Percentiles rank a stretch among this genome's conserved stretches.
Conservation (phyloP, 2,329 filamentous ascomycete species). For the Alternaria brassicae region DNA sequence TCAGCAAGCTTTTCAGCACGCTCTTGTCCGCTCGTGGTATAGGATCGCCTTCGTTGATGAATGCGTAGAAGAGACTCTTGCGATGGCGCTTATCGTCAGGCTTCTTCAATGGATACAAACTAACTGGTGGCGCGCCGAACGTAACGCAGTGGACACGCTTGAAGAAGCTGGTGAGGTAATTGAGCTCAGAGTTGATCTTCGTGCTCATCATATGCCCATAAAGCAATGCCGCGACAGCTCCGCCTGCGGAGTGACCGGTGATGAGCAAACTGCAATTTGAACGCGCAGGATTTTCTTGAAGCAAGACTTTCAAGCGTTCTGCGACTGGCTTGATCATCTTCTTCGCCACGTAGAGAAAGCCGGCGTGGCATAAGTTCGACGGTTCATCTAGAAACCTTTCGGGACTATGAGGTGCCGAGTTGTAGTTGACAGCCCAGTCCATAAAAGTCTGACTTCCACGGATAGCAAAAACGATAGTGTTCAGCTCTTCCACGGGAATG, state of each 20-base stretch:
- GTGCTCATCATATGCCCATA: constrained; percentile 81
- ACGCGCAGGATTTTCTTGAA: constrained; percentile 74
- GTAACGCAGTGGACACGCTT: constrained; percentile 83
- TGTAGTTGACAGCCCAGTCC: constrained; percentile 87
- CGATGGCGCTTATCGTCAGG: constrained; percentile 55
- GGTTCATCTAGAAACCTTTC: constrained; percentile 76
- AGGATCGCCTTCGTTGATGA: constrained; percentile 87
- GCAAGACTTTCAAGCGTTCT: constrained; percentile 69
- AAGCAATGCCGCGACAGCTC: constrained; percentile 79
- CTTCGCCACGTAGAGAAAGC: constrained; percentile 77
- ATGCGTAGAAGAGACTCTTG: constrained; percentile 78
- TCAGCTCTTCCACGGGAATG: constrained; percentile 76
- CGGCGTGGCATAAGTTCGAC: constrained; percentile 79
- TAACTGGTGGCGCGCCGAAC: constrained; percentile 83
- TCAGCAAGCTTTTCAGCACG: constrained; percentile 75
- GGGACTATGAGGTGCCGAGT: constrained; percentile 71
- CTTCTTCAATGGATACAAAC: constrained; percentile 71
- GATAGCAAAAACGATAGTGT: constrained; percentile 83
- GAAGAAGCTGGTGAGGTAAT: constrained; percentile 71
- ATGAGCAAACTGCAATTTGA: constrained; percentile 74
- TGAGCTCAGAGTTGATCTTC: constrained; percentile 71
- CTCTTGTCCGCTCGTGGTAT: constrained; percentile 78
- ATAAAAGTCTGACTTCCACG: constrained; percentile 80
- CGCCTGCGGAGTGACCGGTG: constrained; percentile 86
- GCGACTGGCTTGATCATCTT: constrained; percentile 79